Evolutionary conservation across 805 yeast genomes (phyloP).

Genomic region (Komagataella ulmi): DNA sequence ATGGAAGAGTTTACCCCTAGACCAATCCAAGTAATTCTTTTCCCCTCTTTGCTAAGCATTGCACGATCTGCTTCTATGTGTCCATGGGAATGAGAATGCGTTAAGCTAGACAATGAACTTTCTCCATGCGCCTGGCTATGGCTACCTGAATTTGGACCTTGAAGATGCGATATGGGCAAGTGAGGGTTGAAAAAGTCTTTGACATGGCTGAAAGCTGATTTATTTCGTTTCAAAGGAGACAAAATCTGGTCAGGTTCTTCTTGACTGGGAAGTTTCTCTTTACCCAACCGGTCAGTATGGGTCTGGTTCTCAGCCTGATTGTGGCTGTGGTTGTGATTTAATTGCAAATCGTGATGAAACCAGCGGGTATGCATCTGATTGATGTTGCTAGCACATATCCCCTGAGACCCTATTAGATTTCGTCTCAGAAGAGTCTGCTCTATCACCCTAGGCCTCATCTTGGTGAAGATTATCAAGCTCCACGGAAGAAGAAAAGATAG

Average conservation of each 20-base stretch:
- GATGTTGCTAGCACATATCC: neutral
- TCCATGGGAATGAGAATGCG: constrained; percentile 9
- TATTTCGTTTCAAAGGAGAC: neutral
- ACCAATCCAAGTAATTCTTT: constrained; percentile 87
- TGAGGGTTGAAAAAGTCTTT: constrained; percentile 22
- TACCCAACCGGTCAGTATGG: neutral
- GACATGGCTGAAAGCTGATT: constrained; percentile 6
- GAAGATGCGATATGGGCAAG: constrained; percentile 12
- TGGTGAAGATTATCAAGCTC: neutral
- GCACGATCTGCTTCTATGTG: constrained; percentile 2
- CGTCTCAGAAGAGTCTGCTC: neutral
- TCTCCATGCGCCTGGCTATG: constrained; percentile 6
- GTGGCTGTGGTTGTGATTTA: neutral
- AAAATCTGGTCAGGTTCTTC: neutral
- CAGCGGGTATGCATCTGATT: neutral
- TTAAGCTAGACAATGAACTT: neutral
- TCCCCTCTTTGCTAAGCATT: constrained; percentile 8
- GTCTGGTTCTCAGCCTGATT: neutral
- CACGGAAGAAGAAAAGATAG: neutral
- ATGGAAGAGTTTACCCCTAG: constrained; percentile 70
- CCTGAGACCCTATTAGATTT: neutral
- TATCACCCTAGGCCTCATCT: neutral
- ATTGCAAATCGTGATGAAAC: neutral
- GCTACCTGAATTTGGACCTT: neutral
- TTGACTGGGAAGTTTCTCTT: neutral